Conservation (phyloP, 2,329 filamentous ascomycete genomes). For the Arthroderma sp. region DNA sequence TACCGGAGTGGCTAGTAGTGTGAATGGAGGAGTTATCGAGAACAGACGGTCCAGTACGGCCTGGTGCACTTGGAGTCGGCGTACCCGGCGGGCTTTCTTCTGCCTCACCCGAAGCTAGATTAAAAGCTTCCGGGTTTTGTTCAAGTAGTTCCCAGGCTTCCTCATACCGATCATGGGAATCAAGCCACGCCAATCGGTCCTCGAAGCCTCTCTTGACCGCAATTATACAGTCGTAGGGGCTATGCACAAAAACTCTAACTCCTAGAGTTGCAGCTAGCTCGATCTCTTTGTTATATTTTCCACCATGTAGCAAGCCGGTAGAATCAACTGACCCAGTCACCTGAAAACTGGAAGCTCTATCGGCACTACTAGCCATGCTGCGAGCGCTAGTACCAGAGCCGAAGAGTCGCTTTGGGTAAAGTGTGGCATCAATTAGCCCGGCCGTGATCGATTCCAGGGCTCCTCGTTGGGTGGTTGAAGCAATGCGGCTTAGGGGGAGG, state of each 20-base stretch:
- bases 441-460: slow-evolving; percentile 63
- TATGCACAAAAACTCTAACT: slow-evolving; percentile 84
- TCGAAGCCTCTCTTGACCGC: slow-evolving; percentile 74
- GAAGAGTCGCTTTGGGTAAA: slow-evolving; percentile 78
- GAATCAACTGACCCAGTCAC: slow-evolving; percentile 42
- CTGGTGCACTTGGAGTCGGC: slow-evolving; percentile 47
- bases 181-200: slow-evolving; percentile 76
- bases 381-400: slow-evolving; percentile 70
- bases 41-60: slow-evolving; percentile 25
- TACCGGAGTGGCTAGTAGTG: slow-evolving; percentile 17
- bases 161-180: slow-evolving; percentile 69
- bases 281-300: slow-evolving; percentile 28
- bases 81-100: slow-evolving; percentile 24
- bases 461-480: slow-evolving; percentile 54
- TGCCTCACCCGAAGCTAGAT: slow-evolving; percentile 24
- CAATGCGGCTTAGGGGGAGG: slow-evolving; percentile 61
- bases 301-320: slow-evolving; percentile 38
- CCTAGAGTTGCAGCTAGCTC: slow-evolving; percentile 44
- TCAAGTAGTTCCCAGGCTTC: slow-evolving; percentile 83
- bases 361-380: slow-evolving; percentile 44
- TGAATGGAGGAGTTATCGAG: slow-evolving; percentile 1
- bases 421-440: slow-evolving; percentile 77
- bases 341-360: slow-evolving; percentile 44
- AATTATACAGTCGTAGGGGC: slow-evolving; percentile 91
- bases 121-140: slow-evolving; percentile 60